These are phyloP conservation scores for Clarireedia homoeocarpa DNA, from an alignment of 2,329 filamentous ascomycete species.

Conservation along the genomic window DNA sequence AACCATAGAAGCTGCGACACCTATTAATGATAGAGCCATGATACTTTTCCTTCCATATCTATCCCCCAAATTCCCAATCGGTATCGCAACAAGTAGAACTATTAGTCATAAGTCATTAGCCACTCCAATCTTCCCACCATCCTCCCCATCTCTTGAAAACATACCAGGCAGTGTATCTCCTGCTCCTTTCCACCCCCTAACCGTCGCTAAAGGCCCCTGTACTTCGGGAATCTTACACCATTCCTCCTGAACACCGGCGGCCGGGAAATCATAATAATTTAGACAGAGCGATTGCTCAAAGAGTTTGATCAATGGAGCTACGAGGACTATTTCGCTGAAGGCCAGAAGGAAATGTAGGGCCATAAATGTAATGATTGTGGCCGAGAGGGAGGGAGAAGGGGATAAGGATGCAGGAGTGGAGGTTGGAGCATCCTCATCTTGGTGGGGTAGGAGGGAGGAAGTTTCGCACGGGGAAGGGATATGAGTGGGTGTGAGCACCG, in stretches of 20 bases:
- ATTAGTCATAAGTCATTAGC: background rate
- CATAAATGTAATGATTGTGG: conserved; percentile 18
- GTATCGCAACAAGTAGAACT: conserved; percentile 28
- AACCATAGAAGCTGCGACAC: conserved; percentile 18
- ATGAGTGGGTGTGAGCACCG: no score
- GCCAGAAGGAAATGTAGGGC: conserved; percentile 27
- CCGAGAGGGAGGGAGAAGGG: background rate
- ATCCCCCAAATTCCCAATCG: conserved; percentile 27
- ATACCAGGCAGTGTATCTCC: conserved; percentile 27
- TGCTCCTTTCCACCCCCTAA: conserved; percentile 27
- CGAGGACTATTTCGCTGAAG: conserved; percentile 25
- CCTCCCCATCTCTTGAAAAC: background rate
- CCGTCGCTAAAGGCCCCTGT: conserved; percentile 22
- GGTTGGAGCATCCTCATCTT: background rate
- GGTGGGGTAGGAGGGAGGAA: background rate
- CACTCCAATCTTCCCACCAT: background rate
- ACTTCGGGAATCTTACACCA: conserved; percentile 25
- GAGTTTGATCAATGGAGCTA: conserved; percentile 25
- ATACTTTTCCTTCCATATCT: conserved; percentile 22
- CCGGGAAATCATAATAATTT: conserved; percentile 21
- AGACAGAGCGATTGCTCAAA: conserved; percentile 27
- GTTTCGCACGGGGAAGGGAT: no score
- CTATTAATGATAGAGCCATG: conserved; percentile 22
- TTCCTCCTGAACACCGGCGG: conserved; percentile 13
- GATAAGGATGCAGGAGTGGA: background rate